Percentiles rank a stretch among this genome's conserved stretches.
Evolutionary conservation across 805 yeast genomes (phyloP).

Genomic region (Priceomyces medius): DNA sequence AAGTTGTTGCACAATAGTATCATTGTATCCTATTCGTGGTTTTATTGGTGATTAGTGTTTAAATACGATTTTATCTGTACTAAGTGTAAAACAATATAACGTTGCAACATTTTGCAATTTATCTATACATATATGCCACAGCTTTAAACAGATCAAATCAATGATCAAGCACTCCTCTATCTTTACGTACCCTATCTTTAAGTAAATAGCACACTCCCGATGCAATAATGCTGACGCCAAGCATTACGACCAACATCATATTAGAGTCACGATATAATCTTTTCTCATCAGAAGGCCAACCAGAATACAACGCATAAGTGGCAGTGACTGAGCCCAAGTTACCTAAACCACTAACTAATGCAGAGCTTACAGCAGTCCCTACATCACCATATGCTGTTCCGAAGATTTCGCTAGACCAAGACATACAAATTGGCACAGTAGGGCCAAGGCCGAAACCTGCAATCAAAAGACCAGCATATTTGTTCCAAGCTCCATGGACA

Average conservation of each 20-base stretch:
- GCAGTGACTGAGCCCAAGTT: constrained; percentile 83
- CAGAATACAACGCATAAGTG: constrained; percentile 80
- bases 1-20: too few relatives aligned
- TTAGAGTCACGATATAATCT: constrained; percentile 67
- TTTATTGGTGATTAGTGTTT: too few relatives aligned
- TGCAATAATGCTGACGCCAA: constrained; percentile 67
- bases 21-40: too few relatives aligned
- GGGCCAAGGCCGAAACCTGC: constrained; percentile 90
- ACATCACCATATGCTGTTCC: constrained; percentile 72
- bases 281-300: constrained; percentile 78
- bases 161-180: too few relatives aligned
- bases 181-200: constrained; percentile 29
- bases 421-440: constrained; percentile 85
- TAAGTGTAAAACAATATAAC: too few relatives aligned
- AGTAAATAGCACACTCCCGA: constrained; percentile 33
- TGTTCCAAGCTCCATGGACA: constrained; percentile 71
- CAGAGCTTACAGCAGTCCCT: constrained; percentile 81
- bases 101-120: too few relatives aligned
- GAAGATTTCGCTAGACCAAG: constrained; percentile 78
- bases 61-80: too few relatives aligned
- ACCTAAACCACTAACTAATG: constrained; percentile 77
- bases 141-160: too few relatives aligned
- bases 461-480: constrained; percentile 76
- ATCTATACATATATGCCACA: too few relatives aligned
- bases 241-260: constrained; percentile 79